Conservation (phyloP, 495 filamentous ascomycete genomes). For the Trichocladium uniseriatum region DNA sequence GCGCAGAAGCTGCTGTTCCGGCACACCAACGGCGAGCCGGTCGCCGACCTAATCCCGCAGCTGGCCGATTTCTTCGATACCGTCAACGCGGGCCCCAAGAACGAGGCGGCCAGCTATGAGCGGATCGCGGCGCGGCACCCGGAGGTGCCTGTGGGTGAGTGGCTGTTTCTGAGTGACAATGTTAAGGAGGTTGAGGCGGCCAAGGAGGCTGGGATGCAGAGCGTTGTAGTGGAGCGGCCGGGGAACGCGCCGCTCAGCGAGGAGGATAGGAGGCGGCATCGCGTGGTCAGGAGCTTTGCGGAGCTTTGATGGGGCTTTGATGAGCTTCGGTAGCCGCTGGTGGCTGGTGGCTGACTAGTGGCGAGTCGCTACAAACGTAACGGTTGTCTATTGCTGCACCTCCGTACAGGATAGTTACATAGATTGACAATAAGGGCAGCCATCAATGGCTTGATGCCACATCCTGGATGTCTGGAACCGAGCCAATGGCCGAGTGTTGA, state of each 20-base stretch:
- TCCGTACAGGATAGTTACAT: no score
- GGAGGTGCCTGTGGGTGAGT: constrained; percentile 31
- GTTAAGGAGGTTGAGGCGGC: constrained; percentile 60
- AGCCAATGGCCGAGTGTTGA: neutral
- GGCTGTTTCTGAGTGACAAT: constrained; percentile 65
- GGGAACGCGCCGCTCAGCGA: constrained; percentile 50
- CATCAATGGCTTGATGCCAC: no score
- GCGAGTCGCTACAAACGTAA: neutral
- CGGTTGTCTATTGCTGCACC: no score
- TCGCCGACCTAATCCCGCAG: constrained; percentile 43
- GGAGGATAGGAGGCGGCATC: constrained; percentile 34
- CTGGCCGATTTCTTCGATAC: constrained; percentile 61
- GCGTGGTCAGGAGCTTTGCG: constrained; percentile 40
- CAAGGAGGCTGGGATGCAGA: constrained; percentile 51
- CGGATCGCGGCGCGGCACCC: constrained; percentile 42
- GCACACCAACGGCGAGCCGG: constrained; percentile 47
- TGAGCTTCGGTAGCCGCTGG: constrained; percentile 17
- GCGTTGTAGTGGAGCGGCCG: constrained; percentile 50
- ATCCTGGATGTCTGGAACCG: neutral
- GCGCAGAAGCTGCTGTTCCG: constrained; percentile 64
- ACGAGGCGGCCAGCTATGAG: constrained; percentile 49
- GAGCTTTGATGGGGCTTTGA: constrained; percentile 32
- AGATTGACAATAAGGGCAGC: no score
- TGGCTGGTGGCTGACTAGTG: neutral
- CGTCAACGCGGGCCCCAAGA: constrained; percentile 62